phyloP scores from a whole-genome alignment of 768 basidiomycete species.

The Auriscalpium microsporum region DNA sequence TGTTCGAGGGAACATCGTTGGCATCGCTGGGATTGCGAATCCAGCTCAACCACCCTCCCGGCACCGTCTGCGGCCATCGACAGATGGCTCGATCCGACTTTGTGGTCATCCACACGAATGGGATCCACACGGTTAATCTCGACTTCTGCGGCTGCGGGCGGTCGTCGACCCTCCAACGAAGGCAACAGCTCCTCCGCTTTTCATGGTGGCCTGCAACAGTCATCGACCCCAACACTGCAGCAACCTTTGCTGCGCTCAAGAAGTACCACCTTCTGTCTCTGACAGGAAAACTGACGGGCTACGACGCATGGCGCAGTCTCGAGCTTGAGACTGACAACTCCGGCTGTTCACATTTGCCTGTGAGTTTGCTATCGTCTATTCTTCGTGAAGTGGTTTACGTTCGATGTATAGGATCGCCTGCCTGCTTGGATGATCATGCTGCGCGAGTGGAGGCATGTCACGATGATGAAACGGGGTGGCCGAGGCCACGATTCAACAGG shows the following conservation, averaged over 20 bases:
- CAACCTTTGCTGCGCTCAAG: no score
- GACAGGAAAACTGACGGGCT: neutral
- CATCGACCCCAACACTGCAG: no score
- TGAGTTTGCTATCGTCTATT: neutral
- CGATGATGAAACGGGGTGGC: neutral
- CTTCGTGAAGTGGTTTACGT: no score
- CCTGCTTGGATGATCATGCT: neutral
- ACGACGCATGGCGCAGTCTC: neutral
- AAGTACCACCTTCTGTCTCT: neutral
- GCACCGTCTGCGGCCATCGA: neutral
- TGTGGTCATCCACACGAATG: neutral
- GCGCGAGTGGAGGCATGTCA: neutral
- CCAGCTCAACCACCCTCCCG: neutral
- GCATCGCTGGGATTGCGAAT: neutral
- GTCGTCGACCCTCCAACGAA: no score
- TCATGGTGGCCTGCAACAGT: no score
- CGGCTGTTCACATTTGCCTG: neutral
- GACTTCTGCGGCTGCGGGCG: no score
- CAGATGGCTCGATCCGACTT: neutral
- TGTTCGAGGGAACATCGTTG: neutral
- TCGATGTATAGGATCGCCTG: neutral
- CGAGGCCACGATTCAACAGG: neutral
- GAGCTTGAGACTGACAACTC: neutral
- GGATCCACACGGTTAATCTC: no score
- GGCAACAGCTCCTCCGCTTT: no score